Conservation (phyloP, 371 early-diverging fungal genomes). For the Actinomucor elegans region DNA sequence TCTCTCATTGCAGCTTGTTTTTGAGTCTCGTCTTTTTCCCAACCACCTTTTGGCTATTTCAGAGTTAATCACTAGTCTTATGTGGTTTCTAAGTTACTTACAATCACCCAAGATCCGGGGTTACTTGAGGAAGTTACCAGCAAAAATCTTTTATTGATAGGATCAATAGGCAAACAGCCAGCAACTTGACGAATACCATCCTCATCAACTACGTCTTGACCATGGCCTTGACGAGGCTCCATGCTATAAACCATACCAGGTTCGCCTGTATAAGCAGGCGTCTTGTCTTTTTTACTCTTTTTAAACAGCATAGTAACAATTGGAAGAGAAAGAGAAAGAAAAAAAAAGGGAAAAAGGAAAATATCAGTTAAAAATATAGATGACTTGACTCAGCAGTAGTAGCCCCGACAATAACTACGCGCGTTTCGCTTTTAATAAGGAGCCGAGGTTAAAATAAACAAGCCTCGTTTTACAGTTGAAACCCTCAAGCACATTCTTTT, state of each 20-base stretch:
- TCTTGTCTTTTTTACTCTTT: background rate
- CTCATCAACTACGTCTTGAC: constrained; percentile 32
- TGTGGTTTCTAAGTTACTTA: constrained; percentile 20
- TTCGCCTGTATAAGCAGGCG: background rate
- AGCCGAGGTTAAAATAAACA: background rate
- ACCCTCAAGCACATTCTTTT: background rate
- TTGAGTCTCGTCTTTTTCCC: constrained; percentile 59
- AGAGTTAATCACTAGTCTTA: background rate
- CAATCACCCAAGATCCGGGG: constrained; percentile 48
- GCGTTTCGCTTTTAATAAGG: background rate
- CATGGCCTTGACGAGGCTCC: constrained; percentile 34
- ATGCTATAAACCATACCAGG: constrained; percentile 1
- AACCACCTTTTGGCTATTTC: constrained; percentile 56
- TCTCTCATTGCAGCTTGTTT: constrained; percentile 58
- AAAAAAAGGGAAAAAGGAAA: background rate
- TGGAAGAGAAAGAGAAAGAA: background rate
- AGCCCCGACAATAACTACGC: too few species aligned
- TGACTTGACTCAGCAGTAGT: too few species aligned
- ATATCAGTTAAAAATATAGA: background rate
- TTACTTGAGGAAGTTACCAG: constrained; percentile 47
- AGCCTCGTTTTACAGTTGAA: background rate
- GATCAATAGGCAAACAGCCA: constrained; percentile 57
- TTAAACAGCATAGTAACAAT: background rate
- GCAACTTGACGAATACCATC: constrained; percentile 43
- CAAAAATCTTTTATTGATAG: constrained; percentile 39